These are phyloP conservation scores for Talaromyces verruculosus DNA, from an alignment of 2,329 filamentous ascomycete genomes.

Conservation along the genomic window DNA sequence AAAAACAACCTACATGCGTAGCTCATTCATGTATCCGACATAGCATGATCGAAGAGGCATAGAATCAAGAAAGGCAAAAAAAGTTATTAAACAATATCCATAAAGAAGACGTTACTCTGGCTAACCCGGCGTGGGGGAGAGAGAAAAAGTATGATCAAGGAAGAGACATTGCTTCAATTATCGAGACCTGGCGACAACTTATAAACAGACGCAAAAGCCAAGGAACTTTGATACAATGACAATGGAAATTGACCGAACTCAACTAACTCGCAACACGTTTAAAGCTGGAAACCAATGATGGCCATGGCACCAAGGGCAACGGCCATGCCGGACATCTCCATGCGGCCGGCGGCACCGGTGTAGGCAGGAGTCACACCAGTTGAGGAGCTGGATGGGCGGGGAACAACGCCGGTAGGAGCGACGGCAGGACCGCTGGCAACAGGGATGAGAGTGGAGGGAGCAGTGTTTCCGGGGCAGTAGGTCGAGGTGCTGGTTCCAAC, in stretches of 20 bases:
- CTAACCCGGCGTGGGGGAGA: not conserved
- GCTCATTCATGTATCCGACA: constrained; percentile 5
- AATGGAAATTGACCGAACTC: not conserved
- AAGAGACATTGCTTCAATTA: constrained; percentile 11
- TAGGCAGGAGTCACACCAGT: constrained; percentile 19
- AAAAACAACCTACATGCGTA: constrained; percentile 9
- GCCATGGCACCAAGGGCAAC: constrained; percentile 27
- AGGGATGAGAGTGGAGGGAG: constrained; percentile 15
- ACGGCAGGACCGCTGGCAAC: constrained; percentile 10
- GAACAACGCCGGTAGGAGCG: constrained; percentile 18
- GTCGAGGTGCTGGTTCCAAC: constrained; percentile 20
- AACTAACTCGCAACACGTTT: constrained; percentile 18
- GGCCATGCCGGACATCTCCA: constrained; percentile 27
- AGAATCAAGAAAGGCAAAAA: not conserved
- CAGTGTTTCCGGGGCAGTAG: constrained; percentile 20
- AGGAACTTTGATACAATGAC: constrained; percentile 8
- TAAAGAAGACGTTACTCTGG: constrained; percentile 14
- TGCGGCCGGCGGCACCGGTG: constrained; percentile 30
- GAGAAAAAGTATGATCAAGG: not conserved
- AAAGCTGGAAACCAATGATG: constrained; percentile 29
- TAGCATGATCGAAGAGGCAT: not conserved
- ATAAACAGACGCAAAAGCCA: not conserved
- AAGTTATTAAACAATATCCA: constrained; percentile 17
- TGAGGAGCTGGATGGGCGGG: constrained; percentile 14
- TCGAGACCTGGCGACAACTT: not conserved